Base-by-base conservation (phyloP, 2,329 filamentous ascomycete genomes). In the Aureobasidium musti region DNA sequence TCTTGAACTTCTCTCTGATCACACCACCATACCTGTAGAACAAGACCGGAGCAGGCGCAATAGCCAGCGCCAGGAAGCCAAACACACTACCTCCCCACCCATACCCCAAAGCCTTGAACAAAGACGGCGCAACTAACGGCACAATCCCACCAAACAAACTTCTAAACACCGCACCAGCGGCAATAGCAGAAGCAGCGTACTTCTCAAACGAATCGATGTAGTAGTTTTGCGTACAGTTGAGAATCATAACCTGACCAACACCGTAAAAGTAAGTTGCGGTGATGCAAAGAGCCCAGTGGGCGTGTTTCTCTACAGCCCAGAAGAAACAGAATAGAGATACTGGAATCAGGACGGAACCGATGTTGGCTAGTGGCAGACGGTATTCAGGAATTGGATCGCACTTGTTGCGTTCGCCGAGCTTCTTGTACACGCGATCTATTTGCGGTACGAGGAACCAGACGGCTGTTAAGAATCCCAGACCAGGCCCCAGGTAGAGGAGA, bases 161-260 rank as follows among this genome's bases (percentile, higher is more conserved):
- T 23, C 82, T 72, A 63, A 83, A 83, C 0, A 83, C 77, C 0
- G 81, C 78, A 0, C 81, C 81, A 4, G 81, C 82, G 5, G 82
- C 82, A 61, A 83, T 83, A 0, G 81, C 82, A 41, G 76, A 79
- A 7, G 82, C 82, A 6, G 82, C 82, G 68, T 82, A 83, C 71
- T 78, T 77, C 67, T 83, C 81, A 66, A 83, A 83, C 26, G 78
- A 77, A 70, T 84, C 82, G 54, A 84, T 83, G 71, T 83, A 84
- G 72, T 84, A 84, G 63, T 85, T 85, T 63, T 85, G 82, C 19
- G 82, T 82, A 14, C 77, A 78, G 65, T 84, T 84, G 64, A 84
- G 73, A 35, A 84, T 83, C 69, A 82, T 80, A 13, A 85, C 81
- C 65, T 84, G 82, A 2, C 83, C 82, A 21, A 84, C 77, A 14